phyloP scores from a whole-genome alignment of 306 rosid species.

The Arachis hypogaea region DNA sequence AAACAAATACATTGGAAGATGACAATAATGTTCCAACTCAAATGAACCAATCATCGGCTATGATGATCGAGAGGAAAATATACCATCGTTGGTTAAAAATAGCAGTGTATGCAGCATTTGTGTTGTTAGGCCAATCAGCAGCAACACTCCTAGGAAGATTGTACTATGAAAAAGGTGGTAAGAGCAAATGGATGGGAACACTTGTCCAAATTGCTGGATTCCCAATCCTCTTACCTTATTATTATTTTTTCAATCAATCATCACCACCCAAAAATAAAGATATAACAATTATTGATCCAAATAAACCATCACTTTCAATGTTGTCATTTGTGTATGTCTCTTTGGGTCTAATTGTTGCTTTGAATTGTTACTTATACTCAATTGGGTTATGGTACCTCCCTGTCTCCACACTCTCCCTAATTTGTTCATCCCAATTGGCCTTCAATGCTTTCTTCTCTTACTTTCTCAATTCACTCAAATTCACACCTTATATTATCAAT shows the following conservation, averaged over 20 bases:
- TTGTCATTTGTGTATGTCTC: slow-evolving; percentile 40
- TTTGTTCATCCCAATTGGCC: slow-evolving; percentile 37
- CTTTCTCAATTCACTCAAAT: slow-evolving; percentile 41
- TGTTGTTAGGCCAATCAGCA: slow-evolving; percentile 29
- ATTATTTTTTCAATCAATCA: slow-evolving; percentile 11
- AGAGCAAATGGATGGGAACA: slow-evolving; percentile 47
- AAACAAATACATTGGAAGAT: slow-evolving; percentile 16
- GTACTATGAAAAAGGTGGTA: slow-evolving; percentile 42
- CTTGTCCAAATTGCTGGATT: slow-evolving; percentile 37
- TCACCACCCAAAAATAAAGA: slow-evolving; percentile 7
- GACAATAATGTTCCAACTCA: not conserved
- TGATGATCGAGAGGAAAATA: not conserved
- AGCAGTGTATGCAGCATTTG: slow-evolving; percentile 30
- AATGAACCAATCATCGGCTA: not conserved
- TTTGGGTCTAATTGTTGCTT: slow-evolving; percentile 31
- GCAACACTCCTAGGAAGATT: slow-evolving; percentile 46
- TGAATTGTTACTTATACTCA: slow-evolving; percentile 39
- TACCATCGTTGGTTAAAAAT: slow-evolving; percentile 36
- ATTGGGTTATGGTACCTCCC: slow-evolving; percentile 37
- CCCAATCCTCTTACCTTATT: slow-evolving; percentile 39
- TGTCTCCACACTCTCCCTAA: slow-evolving; percentile 42
- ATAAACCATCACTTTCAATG: slow-evolving; percentile 25
- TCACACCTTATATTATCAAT: slow-evolving; percentile 45
- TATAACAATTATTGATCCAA: slow-evolving; percentile 7
- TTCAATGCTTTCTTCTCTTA: slow-evolving; percentile 43